These are phyloP conservation scores for Puccinia hordei DNA, from an alignment of 1,284 basidiomycete species.

Conservation along the genomic window DNA sequence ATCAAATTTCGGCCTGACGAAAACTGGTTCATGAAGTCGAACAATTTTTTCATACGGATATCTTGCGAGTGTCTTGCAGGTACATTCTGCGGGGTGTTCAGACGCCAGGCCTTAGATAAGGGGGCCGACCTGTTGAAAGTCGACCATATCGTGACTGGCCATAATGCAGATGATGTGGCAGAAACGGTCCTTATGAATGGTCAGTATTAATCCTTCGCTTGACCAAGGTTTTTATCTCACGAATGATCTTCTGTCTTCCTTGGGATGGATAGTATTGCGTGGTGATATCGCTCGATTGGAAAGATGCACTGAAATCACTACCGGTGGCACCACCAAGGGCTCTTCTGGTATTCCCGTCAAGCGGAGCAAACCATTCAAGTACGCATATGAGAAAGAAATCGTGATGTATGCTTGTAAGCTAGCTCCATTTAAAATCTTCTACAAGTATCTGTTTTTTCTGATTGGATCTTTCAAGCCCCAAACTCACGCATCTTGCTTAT, in stretches of 20 bases:
- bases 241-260: constrained; percentile 15
- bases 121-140: constrained; percentile 85
- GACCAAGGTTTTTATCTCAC: background rate
- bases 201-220: constrained; percentile 57
- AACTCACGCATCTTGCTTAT: constrained; percentile 35
- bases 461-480: background rate
- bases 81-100: constrained; percentile 97
- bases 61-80: constrained; percentile 56
- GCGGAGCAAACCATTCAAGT: constrained; percentile 95
- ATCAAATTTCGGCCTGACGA: constrained; percentile 3
- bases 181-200: constrained; percentile 99
- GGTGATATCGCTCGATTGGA: constrained; percentile 93
- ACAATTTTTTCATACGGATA: background rate
- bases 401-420: constrained; percentile 70
- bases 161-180: constrained; percentile 98
- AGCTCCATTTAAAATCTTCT: background rate
- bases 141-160: constrained; percentile 97
- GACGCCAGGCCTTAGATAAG: constrained; percentile 90
- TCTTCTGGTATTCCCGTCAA: constrained; percentile 83
- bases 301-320: constrained; percentile 89
- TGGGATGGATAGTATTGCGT: constrained; percentile 73
- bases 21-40: background rate
- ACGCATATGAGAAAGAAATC: constrained; percentile 99
- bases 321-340: constrained; percentile 65
- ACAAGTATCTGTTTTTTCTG: background rate